Evolutionary conservation across 306 rosid species (phyloP).

Genomic region (Cicer arietinum): DNA sequence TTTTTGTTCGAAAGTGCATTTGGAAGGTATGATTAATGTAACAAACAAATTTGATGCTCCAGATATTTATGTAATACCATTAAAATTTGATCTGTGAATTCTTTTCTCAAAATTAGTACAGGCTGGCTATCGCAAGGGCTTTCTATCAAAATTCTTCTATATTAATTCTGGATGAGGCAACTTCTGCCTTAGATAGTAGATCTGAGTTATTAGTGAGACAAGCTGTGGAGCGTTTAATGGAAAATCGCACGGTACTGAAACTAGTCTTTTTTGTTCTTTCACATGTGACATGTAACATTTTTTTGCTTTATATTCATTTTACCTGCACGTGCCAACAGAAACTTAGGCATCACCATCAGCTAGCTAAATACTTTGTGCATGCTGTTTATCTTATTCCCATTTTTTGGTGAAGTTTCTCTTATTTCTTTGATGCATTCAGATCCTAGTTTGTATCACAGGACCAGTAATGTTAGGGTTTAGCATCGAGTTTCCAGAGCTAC

Average conservation of each 20-base stretch:
- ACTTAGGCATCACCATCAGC: background rate
- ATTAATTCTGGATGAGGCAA: slow-evolving; percentile 88
- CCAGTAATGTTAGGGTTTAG: background rate
- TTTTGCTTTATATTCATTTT: background rate
- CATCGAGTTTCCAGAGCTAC: background rate
- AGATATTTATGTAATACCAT: slow-evolving; percentile 6
- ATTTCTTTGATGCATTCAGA: slow-evolving; percentile 5
- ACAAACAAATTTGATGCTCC: slow-evolving; percentile 2
- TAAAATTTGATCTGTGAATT: slow-evolving; percentile 12
- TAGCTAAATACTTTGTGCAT: slow-evolving; percentile 19
- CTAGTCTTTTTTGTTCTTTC: slow-evolving; percentile 27
- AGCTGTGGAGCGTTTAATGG: slow-evolving; percentile 78
- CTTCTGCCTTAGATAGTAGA: slow-evolving; percentile 85
- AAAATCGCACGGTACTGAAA: slow-evolving; percentile 74
- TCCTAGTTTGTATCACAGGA: slow-evolving; percentile 21
- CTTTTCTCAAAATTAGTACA: slow-evolving; percentile 49
- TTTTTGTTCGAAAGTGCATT: slow-evolving; percentile 14
- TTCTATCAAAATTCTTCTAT: slow-evolving; percentile 78
- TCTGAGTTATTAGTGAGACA: slow-evolving; percentile 79
- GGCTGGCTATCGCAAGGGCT: slow-evolving; percentile 89
- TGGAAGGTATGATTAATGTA: slow-evolving; percentile 23
- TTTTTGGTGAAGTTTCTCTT: background rate
- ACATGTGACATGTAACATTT: background rate
- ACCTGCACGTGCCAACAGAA: background rate
- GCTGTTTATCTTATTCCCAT: background rate